These are phyloP conservation scores for Epichloe festucae DNA, from an alignment of 2,329 filamentous ascomycete species.

Conservation along the genomic window DNA sequence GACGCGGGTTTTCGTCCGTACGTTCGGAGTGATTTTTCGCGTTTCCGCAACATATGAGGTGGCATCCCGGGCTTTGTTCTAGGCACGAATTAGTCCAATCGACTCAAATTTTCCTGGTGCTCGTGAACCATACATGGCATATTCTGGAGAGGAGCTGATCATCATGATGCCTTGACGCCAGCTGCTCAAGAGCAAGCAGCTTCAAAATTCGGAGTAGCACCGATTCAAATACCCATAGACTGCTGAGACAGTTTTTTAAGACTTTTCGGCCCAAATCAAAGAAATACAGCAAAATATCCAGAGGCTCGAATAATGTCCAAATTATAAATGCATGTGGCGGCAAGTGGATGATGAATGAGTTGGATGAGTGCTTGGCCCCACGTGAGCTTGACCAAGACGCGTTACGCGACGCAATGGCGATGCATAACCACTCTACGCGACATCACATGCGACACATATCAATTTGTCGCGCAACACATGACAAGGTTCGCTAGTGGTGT, in stretches of 20 bases:
- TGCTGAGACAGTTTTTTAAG: no score
- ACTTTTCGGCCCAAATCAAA: no score
- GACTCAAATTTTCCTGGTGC: neutral
- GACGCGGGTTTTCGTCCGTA: conserved; percentile 24
- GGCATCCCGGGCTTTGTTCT: conserved; percentile 20
- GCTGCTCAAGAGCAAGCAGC: neutral
- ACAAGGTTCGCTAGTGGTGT: neutral
- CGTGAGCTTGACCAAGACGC: conserved; percentile 3
- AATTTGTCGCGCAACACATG: neutral
- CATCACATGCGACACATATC: conserved; percentile 4
- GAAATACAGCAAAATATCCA: no score
- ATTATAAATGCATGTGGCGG: neutral
- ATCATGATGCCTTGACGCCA: conserved; percentile 2
- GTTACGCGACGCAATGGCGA: conserved; percentile 5
- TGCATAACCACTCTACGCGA: conserved; percentile 2
- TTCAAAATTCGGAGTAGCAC: neutral
- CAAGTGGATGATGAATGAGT: neutral
- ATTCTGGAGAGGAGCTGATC: conserved; percentile 15
- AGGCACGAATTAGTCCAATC: neutral
- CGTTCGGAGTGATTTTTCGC: conserved; percentile 25
- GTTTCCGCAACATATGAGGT: conserved; percentile 13
- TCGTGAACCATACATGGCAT: conserved; percentile 13
- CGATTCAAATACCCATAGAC: no score
- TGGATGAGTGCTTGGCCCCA: neutral
- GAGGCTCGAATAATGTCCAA: neutral